A percentile compares a stretch with the other conserved stretches of the same genome.
These are phyloP conservation scores for Magnaporthales sp. DNA, from an alignment of 2,329 filamentous ascomycete species.

Conservation along the genomic window DNA sequence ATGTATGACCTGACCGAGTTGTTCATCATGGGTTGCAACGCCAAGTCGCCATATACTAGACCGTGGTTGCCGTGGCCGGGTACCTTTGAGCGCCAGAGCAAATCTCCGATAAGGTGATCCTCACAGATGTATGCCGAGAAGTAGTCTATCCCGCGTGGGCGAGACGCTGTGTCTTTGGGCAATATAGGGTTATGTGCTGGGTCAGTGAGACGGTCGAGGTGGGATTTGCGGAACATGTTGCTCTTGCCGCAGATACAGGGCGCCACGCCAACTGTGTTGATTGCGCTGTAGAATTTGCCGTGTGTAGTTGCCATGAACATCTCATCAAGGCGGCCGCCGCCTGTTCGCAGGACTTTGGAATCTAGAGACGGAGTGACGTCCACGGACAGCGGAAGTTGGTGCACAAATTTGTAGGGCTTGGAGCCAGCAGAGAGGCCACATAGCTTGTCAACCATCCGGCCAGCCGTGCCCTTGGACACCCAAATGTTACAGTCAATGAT, in stretches of 20 bases:
- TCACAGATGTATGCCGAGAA: slow-evolving; percentile 97
- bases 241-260: slow-evolving; percentile 95
- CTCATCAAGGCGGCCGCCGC: slow-evolving; percentile 83
- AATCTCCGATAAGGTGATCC: slow-evolving; percentile 89
- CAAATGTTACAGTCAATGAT: slow-evolving; percentile 95
- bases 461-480: slow-evolving; percentile 70
- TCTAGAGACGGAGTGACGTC: slow-evolving; percentile 44
- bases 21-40: slow-evolving; percentile 78
- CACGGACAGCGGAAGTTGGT: slow-evolving; percentile 85
- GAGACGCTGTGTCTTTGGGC: slow-evolving; percentile 25
- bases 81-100: slow-evolving; percentile 68
- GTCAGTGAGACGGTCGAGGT: slow-evolving; percentile 67
- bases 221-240: slow-evolving; percentile 94
- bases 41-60: slow-evolving; percentile 76
- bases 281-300: slow-evolving; percentile 95
- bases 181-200: slow-evolving; percentile 34
- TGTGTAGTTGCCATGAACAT: slow-evolving; percentile 90
- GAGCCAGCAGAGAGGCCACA: slow-evolving; percentile 49
- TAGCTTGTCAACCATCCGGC: slow-evolving; percentile 82
- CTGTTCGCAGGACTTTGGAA: slow-evolving; percentile 24
- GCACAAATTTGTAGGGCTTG: slow-evolving; percentile 79
- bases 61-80: slow-evolving; percentile 63
- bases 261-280: slow-evolving; percentile 84
- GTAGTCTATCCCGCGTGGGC: slow-evolving; percentile 69
- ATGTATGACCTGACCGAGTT: slow-evolving; percentile 74